Conservation (phyloP, 1,284 basidiomycete species). For the Rhodotorula sp. region DNA sequence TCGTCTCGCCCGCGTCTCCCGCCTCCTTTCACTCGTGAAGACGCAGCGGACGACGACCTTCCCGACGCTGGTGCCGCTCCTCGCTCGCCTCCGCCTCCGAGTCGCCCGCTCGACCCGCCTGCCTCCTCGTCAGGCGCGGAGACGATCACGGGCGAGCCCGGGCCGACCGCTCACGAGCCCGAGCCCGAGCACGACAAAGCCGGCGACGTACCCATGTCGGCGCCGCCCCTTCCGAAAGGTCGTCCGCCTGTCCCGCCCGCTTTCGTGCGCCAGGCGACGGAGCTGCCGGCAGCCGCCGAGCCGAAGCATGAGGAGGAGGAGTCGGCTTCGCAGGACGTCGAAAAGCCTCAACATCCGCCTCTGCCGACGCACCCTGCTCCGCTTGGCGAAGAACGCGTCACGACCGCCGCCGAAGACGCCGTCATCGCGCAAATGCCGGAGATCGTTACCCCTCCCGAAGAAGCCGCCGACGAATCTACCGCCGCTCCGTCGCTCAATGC, state of each 20-base stretch:
- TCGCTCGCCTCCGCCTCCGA: not conserved
- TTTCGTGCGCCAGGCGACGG: not conserved
- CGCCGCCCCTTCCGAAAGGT: not conserved
- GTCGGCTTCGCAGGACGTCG: not conserved
- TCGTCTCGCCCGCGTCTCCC: conserved; percentile 12
- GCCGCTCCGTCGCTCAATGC: conserved; percentile 9
- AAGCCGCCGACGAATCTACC: conserved; percentile 27
- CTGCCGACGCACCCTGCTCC: conserved; percentile 23
- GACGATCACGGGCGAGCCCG: conserved; percentile 3
- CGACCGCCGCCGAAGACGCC: conserved; percentile 18
- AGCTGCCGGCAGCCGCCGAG: not conserved
- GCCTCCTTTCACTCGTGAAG: conserved; percentile 13
- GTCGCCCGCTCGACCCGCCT: conserved; percentile 6
- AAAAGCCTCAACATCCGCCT: conserved; percentile 7
- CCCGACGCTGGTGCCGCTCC: not conserved
- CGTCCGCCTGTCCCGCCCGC: conserved; percentile 10
- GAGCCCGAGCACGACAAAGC: not conserved
- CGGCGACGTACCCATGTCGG: not conserved
- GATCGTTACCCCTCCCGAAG: conserved; percentile 24
- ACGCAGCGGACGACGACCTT: conserved; percentile 12
- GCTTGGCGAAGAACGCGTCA: not conserved
- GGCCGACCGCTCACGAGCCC: not conserved
- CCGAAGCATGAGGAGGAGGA: not conserved
- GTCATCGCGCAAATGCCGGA: conserved; percentile 16
- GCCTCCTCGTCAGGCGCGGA: conserved; percentile 6